These are phyloP conservation scores for Volvox reticuliferus DNA, from an alignment of 139 green algal genomes.

Conservation along the genomic window DNA sequence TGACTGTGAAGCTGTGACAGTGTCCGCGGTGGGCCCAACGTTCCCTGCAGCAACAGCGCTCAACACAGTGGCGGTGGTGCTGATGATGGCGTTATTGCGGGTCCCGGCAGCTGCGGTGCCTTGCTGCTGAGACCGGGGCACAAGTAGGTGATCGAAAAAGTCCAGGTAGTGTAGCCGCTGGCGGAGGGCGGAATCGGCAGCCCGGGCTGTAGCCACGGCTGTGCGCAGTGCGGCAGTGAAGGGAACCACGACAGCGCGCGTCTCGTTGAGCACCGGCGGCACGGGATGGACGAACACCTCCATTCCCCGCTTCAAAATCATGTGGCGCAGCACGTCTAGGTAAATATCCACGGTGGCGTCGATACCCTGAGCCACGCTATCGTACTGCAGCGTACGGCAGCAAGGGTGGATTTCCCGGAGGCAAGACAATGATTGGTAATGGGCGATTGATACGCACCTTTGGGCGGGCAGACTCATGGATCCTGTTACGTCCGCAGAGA, in stretches of 20 bases:
- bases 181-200: neutral
- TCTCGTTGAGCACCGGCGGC: constrained; percentile 77
- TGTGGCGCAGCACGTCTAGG: constrained; percentile 14
- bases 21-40: neutral
- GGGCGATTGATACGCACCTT: too few relatives aligned
- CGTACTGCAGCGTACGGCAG: constrained; percentile 64
- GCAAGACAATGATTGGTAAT: too few relatives aligned
- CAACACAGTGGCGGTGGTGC: neutral
- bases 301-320: neutral
- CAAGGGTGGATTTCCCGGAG: too few relatives aligned
- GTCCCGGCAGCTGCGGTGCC: neutral
- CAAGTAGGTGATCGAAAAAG: constrained; percentile 72
- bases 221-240: constrained; percentile 62
- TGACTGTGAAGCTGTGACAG: neutral
- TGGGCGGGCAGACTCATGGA: too few relatives aligned
- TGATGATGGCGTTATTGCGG: too few relatives aligned
- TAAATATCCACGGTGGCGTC: constrained; percentile 76
- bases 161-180: constrained; percentile 73
- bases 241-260: constrained; percentile 62
- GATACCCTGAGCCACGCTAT: constrained; percentile 72
- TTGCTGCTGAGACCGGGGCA: neutral
- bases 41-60: neutral
- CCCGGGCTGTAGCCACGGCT: constrained; percentile 44
- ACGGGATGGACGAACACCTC: constrained; percentile 82
- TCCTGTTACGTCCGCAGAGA: too few relatives aligned